Evolutionary conservation across 2,329 filamentous ascomycete species (phyloP).

Genomic region (Coniochaeta pulveracea): DNA sequence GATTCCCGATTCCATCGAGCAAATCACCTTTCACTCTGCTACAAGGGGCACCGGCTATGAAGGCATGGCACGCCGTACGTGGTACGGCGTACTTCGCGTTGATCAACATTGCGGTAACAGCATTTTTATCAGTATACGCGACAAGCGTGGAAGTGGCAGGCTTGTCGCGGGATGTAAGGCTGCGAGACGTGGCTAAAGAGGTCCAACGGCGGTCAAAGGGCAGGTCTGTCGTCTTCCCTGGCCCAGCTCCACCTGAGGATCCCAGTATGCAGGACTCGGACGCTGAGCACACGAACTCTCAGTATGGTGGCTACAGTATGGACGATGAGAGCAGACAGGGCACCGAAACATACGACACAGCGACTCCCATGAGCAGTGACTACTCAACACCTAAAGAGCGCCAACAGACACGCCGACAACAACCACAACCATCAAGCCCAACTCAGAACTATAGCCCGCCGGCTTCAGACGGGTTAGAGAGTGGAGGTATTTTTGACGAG

Average conservation of each 20-base stretch:
- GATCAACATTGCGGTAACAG: constrained; percentile 2
- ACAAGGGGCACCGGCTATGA: constrained; percentile 5
- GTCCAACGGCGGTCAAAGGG: background rate
- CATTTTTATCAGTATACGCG: constrained; percentile 4
- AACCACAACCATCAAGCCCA: no score
- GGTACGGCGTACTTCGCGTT: constrained; percentile 6
- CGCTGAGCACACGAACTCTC: no score
- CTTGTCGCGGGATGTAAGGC: constrained; percentile 5
- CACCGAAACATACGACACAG: no score
- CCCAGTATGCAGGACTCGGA: constrained; percentile 3
- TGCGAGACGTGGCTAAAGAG: background rate
- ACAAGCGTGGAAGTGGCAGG: constrained; percentile 3
- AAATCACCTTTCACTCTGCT: constrained; percentile 1
- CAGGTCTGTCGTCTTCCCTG: background rate
- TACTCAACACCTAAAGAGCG: no score
- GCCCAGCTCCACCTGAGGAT: background rate
- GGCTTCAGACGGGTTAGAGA: background rate
- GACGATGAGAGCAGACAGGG: constrained; percentile 1
- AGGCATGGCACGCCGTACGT: constrained; percentile 9
- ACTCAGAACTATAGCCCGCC: no score
- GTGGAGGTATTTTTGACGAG: constrained; percentile 10
- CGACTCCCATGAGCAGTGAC: no score
- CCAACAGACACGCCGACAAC: no score
- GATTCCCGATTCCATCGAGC: constrained; percentile 12
- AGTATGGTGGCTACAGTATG: constrained; percentile 3